Evolutionary conservation across 176 grass and related monocot species (phyloP), one percentile per base, ranked within the genome.

Genomic region (Triticum aestivum): DNA sequence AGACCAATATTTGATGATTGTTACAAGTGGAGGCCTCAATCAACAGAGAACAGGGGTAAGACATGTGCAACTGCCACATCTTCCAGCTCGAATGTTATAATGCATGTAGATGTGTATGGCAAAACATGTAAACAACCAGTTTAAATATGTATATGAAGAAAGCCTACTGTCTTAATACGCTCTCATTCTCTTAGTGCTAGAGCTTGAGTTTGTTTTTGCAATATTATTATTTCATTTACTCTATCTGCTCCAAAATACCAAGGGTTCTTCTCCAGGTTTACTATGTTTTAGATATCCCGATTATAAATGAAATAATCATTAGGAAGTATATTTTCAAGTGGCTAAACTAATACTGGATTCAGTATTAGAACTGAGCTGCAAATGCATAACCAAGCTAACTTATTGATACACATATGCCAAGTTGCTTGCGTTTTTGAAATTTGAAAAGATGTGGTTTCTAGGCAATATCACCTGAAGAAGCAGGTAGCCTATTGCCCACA

Each of bases 41-140:
- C 97, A 99, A 83, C 97, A 98, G 61, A 88, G 97, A 98, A 99
- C 97, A 83, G 97, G 97, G 86, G 97, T 98, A 67, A 98, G 70
- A 58, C 72, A 56, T 84, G 10, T 81, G 44, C 15, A 58, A 54
- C 51, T 83, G 44, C 20, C 54, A 45, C 35, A 26, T 56, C 26
- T 81, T 59, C 49, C 33, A 49, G 6, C 11, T 81, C 27, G 44
- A 49, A 80, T 76, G 29, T 64, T 59, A 66, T 27, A n/a, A 35
- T 67, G 45, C 24, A 24, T 13, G 33, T 73, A 47, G 26, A 73
- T 90, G 13, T 54, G 51, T 42, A 87, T 41, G 44, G 79, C 12
- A 51, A 61, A 83, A 62, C 20, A 89, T 37, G 35, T 32, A 35
- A 26, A 20, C 41, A 61, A 54, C 30, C n/a, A 73, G 23, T 75